A percentile compares a stretch with the other conserved stretches of the same genome.
phyloP scores from a whole-genome alignment of 2,329 filamentous ascomycete species.

The Beauveria bassiana region DNA sequence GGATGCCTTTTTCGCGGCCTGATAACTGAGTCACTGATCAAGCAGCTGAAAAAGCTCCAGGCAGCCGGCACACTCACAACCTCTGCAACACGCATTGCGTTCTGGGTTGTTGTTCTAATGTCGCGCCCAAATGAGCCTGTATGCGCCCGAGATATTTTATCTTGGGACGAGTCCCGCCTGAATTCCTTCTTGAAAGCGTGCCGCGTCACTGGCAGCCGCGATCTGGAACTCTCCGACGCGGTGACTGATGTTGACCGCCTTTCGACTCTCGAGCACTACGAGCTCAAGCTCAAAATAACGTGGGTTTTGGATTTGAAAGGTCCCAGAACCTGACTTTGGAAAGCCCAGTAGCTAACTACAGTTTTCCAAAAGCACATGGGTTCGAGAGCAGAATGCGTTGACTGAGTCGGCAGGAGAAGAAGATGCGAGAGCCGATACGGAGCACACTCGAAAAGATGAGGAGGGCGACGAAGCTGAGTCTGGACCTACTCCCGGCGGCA shows the following conservation, averaged over 20 bases:
- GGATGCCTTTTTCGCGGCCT: no score
- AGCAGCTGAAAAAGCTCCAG: no score
- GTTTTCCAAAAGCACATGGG: not conserved
- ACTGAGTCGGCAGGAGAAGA: not conserved
- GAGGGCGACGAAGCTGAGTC: not conserved
- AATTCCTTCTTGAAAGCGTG: not conserved
- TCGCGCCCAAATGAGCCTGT: not conserved
- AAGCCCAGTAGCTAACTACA: not conserved
- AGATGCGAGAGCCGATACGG: no score
- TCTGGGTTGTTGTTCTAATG: not conserved
- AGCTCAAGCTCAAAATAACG: no score
- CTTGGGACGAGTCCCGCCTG: not conserved
- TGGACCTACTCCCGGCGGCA: no score
- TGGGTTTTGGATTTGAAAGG: no score
- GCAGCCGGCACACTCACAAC: not conserved
- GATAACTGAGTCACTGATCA: no score
- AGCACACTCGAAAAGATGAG: not conserved
- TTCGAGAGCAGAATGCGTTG: not conserved
- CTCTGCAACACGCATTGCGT: not conserved
- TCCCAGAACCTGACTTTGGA: no score
- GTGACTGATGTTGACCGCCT: not conserved
- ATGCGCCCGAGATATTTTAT: not conserved
- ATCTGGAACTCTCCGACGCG: not conserved
- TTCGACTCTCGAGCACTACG: not conserved
- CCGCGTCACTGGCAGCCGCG: not conserved